These are phyloP conservation scores for Hysterangium stoloniferum DNA, from an alignment of 768 basidiomycete genomes.

Conservation along the genomic window DNA sequence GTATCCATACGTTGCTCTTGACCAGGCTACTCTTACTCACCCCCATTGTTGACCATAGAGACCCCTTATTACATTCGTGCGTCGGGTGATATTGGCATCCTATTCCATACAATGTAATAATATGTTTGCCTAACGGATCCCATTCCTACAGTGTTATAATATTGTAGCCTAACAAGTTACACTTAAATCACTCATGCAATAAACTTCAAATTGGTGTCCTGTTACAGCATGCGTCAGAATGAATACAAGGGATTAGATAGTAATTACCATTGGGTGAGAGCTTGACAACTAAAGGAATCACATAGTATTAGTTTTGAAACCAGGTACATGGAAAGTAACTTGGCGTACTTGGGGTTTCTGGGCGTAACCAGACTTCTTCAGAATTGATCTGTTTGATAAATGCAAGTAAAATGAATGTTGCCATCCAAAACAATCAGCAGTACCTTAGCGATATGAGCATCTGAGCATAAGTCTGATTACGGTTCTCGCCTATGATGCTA, in stretches of 20 bases:
- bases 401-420: neutral
- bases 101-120: neutral
- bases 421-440: slow-evolving; percentile 6
- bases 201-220: slow-evolving; percentile 10
- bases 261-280: slow-evolving; percentile 56
- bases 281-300: slow-evolving; percentile 44
- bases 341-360: slow-evolving; percentile 46
- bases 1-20: neutral
- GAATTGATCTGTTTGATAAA: neutral
- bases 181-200: slow-evolving; percentile 1
- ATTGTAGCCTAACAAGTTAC: neutral
- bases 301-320: no score
- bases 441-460: slow-evolving; percentile 52
- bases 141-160: neutral
- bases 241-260: neutral
- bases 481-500: slow-evolving; percentile 32
- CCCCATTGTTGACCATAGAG: neutral
- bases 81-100: neutral
- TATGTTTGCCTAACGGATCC: neutral
- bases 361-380: slow-evolving; percentile 45
- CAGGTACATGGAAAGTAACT: no score
- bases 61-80: neutral
- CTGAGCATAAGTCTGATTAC: slow-evolving; percentile 57
- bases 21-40: neutral
- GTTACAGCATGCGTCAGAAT: neutral